These are phyloP conservation scores for Amborella trichopoda DNA, from an alignment of 164 flowering plant species.

Conservation along the genomic window DNA sequence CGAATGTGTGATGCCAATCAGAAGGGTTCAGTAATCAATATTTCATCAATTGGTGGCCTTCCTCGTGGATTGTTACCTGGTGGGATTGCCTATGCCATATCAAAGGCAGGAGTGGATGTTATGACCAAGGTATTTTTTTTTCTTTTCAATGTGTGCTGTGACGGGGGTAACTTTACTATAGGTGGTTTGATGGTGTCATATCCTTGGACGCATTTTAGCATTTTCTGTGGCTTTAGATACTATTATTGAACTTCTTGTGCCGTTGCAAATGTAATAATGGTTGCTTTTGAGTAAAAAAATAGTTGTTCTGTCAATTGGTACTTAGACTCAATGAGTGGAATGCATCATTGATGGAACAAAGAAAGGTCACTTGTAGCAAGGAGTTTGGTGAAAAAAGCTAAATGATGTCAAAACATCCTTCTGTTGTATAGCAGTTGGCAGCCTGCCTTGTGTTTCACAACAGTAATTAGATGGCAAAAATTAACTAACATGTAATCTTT, in stretches of 20 bases:
- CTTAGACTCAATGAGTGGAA: too few species aligned
- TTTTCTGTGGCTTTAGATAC: not conserved
- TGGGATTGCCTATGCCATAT: conserved; percentile 37
- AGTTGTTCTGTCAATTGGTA: too few species aligned
- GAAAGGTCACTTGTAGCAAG: too few species aligned
- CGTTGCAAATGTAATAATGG: not conserved
- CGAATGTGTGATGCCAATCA: conserved; percentile 40
- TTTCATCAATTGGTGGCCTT: conserved; percentile 61
- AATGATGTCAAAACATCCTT: too few species aligned
- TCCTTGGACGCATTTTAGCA: not conserved
- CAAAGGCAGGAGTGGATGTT: conserved; percentile 46
- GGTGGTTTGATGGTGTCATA: not conserved
- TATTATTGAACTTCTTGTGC: not conserved
- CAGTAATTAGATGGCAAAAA: too few species aligned
- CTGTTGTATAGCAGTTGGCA: too few species aligned
- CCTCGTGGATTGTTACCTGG: conserved; percentile 54
- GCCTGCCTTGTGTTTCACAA: too few species aligned
- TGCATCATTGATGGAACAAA: too few species aligned
- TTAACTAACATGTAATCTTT: too few species aligned
- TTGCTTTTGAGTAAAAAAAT: not conserved
- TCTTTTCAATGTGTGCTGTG: not conserved
- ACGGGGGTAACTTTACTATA: not conserved
- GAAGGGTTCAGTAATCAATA: conserved; percentile 65
- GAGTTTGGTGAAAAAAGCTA: too few species aligned
- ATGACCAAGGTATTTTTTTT: conserved; percentile 43